These are phyloP conservation scores for Cotoneaster glaucophyllus DNA, from an alignment of 306 rosid species.

Conservation along the genomic window DNA sequence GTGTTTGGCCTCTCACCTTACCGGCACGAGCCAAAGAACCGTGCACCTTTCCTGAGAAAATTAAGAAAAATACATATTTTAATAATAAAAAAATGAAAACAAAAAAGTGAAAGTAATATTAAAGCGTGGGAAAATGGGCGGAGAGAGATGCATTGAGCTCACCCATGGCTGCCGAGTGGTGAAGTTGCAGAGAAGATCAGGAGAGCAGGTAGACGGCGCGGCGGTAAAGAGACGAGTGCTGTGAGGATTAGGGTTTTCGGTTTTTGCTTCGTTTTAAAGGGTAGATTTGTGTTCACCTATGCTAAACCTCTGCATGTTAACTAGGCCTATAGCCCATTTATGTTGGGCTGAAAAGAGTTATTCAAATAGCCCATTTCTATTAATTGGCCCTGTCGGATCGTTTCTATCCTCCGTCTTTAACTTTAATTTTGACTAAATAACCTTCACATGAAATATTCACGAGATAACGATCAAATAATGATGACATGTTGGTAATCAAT, in stretches of 20 bases:
- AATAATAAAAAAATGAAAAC: not conserved
- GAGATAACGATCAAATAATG: too few relatives aligned
- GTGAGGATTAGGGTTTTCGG: not conserved
- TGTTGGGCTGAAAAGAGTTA: not conserved
- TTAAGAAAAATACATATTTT: not conserved
- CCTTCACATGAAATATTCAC: too few relatives aligned
- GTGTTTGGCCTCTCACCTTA: slow-evolving; percentile 52
- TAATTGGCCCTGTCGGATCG: too few relatives aligned
- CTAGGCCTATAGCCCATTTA: not conserved
- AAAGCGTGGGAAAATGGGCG: not conserved
- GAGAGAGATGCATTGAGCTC: not conserved
- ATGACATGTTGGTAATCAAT: too few relatives aligned
- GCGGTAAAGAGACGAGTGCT: not conserved
- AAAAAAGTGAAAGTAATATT: not conserved
- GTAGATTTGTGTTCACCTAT: not conserved
- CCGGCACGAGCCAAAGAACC: slow-evolving; percentile 57
- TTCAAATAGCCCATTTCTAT: not conserved
- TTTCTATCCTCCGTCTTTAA: not conserved
- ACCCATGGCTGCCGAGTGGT: not conserved
- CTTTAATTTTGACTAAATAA: not conserved
- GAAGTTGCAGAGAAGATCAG: not conserved
- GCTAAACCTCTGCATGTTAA: too few relatives aligned
- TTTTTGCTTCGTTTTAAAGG: not conserved
- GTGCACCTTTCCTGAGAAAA: slow-evolving; percentile 39
- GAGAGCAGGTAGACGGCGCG: not conserved